phyloP scores from a whole-genome alignment of 352 stramenopile genomes.

The Globisporangium sylvaticum region DNA sequence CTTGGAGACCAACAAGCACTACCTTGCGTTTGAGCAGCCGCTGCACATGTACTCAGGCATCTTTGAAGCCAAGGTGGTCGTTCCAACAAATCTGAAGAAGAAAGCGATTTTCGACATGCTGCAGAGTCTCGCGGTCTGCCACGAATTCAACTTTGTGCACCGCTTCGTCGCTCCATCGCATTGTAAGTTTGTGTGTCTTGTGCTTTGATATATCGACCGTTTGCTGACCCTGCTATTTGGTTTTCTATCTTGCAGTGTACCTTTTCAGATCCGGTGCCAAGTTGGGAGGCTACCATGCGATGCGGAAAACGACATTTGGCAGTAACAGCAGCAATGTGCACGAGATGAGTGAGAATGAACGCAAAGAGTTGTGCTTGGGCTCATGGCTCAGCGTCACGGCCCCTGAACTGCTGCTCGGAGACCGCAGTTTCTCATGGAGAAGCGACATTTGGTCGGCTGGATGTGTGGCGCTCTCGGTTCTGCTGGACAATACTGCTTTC shows the following conservation, averaged over 20 bases:
- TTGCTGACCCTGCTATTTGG: background rate
- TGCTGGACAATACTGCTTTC: conserved; percentile 62
- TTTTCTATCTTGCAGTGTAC: conserved; percentile 36
- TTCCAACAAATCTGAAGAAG: conserved; percentile 53
- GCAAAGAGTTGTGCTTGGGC: conserved; percentile 69
- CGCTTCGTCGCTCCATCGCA: conserved; percentile 69
- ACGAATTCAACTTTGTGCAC: conserved; percentile 73
- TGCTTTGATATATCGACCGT: background rate
- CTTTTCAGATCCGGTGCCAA: conserved; percentile 64
- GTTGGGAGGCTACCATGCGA: conserved; percentile 65
- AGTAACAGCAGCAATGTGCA: conserved; percentile 34
- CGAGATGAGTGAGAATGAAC: conserved; percentile 69
- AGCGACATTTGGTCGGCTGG: conserved; percentile 75
- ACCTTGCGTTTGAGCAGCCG: conserved; percentile 76
- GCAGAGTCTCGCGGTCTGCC: conserved; percentile 47
- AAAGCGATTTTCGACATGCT: conserved; percentile 74
- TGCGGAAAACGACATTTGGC: conserved; percentile 37
- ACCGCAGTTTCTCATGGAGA: conserved; percentile 63
- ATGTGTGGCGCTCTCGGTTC: conserved; percentile 56
- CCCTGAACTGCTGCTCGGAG: conserved; percentile 71
- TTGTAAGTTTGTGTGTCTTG: conserved; percentile 20
- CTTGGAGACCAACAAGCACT: conserved; percentile 48
- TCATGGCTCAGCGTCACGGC: conserved; percentile 61
- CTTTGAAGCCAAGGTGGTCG: conserved; percentile 49
- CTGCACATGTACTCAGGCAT: conserved; percentile 75